Conservation (phyloP, 1,139 yeast genomes). For the Pichia sp. region DNA sequence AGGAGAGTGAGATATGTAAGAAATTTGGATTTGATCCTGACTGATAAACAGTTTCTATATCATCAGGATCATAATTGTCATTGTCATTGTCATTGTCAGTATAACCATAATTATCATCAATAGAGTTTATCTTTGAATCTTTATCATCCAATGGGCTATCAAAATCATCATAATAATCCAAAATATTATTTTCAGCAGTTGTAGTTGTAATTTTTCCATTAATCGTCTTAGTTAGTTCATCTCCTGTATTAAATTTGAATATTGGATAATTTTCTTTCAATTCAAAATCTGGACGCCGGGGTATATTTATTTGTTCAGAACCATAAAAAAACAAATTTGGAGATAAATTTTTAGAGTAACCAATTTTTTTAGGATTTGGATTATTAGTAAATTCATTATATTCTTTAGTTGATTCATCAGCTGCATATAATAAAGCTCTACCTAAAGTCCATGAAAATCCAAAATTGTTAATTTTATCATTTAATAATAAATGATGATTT, state of each 20-base stretch:
- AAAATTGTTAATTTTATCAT: conserved; percentile 49
- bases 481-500: conserved; percentile 39
- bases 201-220: too few species aligned
- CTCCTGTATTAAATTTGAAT: conserved; percentile 2
- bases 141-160: conserved; percentile 1
- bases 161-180: conserved; percentile 2
- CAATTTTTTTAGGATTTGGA: conserved; percentile 26
- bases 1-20: neutral
- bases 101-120: conserved; percentile 17
- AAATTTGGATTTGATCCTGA: neutral
- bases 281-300: conserved; percentile 40
- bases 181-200: neutral
- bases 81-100: neutral
- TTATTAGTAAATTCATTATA: conserved; percentile 14
- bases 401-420: conserved; percentile 23
- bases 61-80: neutral
- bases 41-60: neutral
- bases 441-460: conserved; percentile 84
- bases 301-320: conserved; percentile 41
- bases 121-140: neutral
- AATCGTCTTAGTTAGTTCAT: neutral
- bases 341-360: conserved; percentile 47
- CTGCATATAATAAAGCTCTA: conserved; percentile 57
- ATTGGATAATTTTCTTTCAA: conserved; percentile 22
- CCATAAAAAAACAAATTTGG: conserved; percentile 45